Base-by-base conservation (phyloP, 805 yeast genomes). In the Blastobotrys peoriensis region DNA sequence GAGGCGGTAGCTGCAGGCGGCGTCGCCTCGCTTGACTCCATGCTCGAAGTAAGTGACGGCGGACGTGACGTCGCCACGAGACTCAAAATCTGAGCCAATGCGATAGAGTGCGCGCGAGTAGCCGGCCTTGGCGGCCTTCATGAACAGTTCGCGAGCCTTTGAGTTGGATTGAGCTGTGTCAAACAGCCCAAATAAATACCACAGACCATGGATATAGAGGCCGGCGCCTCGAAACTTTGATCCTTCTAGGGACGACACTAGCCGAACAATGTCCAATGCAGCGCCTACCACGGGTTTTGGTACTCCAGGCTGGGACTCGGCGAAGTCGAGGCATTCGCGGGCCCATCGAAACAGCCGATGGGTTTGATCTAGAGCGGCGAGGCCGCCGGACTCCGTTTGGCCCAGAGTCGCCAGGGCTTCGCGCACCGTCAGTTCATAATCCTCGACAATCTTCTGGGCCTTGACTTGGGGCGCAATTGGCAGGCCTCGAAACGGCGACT, bases 1-100 rank as follows among this genome's bases (percentile, higher is more conserved):
- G 41, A 66, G 45, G n/a, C 70, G 45, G 47, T 63, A 68, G 34
- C 56, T 51, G 36, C 70, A 68, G 9, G 69, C 69, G 10, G 68
- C 51, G 45, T 69, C 73, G 6, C 57, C 50, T 4, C 50, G 45
- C 22, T 53, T 54, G 13, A 65, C 62, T 6, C 73, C 73, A 2
- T 57, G 56, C 42, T 58, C 57, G 46, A 59, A 64, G 23, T 63
- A 59, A 13, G 53, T 52, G 10, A 63, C 45, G 2, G 69, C 68
- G 19, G 53, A 51, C 15, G 36, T 44, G n/a, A 43, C 35, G 34
- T 63, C 61, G 33, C 62, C 63, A 15, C 58, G 53, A 3, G 52
- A 44, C 41, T 66, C 70, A 23, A 61, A 60, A 13, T 56, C 53
- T 8, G 57, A 49, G 2, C 65, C 72, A 21, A 67, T 48, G 3